Evolutionary conservation across 768 basidiomycete genomes (phyloP).

Genomic region (Suillus subaureus): DNA sequence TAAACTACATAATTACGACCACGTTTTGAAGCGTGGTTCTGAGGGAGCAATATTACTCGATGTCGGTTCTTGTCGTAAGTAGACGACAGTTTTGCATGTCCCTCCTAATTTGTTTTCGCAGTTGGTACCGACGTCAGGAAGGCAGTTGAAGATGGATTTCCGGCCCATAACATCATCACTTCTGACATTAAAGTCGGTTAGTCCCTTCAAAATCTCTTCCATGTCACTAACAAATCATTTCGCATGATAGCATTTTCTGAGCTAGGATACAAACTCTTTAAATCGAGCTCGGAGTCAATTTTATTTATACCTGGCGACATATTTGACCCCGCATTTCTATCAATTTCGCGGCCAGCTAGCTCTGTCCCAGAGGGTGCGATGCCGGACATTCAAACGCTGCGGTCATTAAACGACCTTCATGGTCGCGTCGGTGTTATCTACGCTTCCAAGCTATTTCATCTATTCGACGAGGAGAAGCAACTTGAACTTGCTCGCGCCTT

Average conservation of each 20-base stretch:
- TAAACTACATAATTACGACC: slow-evolving; percentile 1
- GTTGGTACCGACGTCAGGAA: slow-evolving; percentile 38
- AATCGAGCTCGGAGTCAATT: slow-evolving; percentile 47
- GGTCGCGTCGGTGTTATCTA: slow-evolving; percentile 50
- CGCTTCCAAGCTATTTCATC: slow-evolving; percentile 45
- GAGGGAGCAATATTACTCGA: slow-evolving; percentile 40
- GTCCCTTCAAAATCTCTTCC: background rate
- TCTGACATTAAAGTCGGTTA: slow-evolving; percentile 38
- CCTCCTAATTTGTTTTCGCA: background rate
- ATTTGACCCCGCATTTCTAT: slow-evolving; percentile 46
- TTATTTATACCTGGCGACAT: slow-evolving; percentile 57
- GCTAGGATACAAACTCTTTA: slow-evolving; percentile 59
- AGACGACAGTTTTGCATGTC: background rate
- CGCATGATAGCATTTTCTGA: slow-evolving; percentile 51
- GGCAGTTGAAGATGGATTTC: slow-evolving; percentile 40
- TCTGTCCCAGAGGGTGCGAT: slow-evolving; percentile 18
- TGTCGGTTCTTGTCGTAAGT: slow-evolving; percentile 41
- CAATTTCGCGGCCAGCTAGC: slow-evolving; percentile 24
- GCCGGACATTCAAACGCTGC: slow-evolving; percentile 34
- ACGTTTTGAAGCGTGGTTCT: background rate
- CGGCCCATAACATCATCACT: slow-evolving; percentile 32
- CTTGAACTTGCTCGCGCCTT: slow-evolving; percentile 17
- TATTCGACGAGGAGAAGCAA: slow-evolving; percentile 23
- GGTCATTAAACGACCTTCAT: slow-evolving; percentile 44
- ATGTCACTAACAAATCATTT: background rate